Conservation (phyloP, 352 stramenopile species). For the Phytophthora palmivora region DNA sequence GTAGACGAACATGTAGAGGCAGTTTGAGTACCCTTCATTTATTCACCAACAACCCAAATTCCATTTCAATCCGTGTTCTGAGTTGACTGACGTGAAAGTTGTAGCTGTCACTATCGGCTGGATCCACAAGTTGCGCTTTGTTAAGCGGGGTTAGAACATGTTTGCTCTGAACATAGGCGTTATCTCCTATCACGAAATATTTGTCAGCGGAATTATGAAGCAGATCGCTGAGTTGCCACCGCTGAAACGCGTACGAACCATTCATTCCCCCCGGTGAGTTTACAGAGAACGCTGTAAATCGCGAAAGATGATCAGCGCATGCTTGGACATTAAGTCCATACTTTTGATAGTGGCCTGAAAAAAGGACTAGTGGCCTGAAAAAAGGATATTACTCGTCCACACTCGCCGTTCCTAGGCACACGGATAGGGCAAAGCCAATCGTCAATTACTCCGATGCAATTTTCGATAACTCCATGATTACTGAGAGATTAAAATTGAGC, state of each 20-base stretch:
- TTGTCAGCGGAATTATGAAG: neutral
- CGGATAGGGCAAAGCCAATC: neutral
- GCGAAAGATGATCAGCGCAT: too few relatives aligned
- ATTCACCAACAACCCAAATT: neutral
- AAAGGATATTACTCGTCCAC: too few relatives aligned
- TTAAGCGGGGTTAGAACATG: too few relatives aligned
- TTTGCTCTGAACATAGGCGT: too few relatives aligned
- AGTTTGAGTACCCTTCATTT: conserved; percentile 5
- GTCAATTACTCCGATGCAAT: too few relatives aligned
- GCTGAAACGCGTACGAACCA: neutral
- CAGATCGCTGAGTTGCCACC: neutral
- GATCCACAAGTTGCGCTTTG: neutral
- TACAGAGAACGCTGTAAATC: too few relatives aligned
- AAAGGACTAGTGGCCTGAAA: too few relatives aligned
- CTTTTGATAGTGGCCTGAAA: too few relatives aligned
- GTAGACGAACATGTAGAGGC: neutral
- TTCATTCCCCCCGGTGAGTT: too few relatives aligned
- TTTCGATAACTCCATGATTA: too few relatives aligned
- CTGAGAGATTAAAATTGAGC: too few relatives aligned
- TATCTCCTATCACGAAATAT: neutral
- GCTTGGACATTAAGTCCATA: too few relatives aligned
- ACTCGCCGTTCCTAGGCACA: neutral
- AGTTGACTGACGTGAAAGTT: conserved; percentile 8
- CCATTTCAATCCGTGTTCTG: conserved; percentile 7
- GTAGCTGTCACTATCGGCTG: neutral